A percentile compares a stretch with the other conserved stretches of the same genome.
Conservation (phyloP, 2,329 filamentous ascomycete genomes). For the Fusarium palustre region DNA sequence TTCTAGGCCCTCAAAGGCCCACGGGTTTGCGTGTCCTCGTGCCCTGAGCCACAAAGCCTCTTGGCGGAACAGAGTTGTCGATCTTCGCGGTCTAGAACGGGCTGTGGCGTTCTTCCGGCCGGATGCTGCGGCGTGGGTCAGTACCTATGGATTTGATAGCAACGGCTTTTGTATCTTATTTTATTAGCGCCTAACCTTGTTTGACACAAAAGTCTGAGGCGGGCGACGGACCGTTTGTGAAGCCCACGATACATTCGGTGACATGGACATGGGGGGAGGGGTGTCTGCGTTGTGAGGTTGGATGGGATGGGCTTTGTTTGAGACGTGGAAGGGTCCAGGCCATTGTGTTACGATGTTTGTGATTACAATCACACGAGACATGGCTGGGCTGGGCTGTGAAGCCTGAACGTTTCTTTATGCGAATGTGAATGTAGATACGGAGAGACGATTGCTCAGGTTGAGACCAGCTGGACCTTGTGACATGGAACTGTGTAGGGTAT, state of each 20-base stretch:
- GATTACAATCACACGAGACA: conserved; percentile 18
- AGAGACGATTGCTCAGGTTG: conserved; percentile 9
- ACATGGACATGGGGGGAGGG: conserved; percentile 6
- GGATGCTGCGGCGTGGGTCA: conserved; percentile 28
- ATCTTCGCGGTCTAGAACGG: conserved; percentile 32
- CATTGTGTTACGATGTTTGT: conserved; percentile 10
- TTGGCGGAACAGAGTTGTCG: not conserved
- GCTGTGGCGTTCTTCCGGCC: conserved; percentile 33
- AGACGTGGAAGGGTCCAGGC: not conserved
- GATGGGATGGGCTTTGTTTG: not conserved
- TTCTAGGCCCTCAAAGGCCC: conserved; percentile 19
- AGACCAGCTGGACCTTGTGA: conserved; percentile 20
- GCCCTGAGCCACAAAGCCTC: conserved; percentile 39
- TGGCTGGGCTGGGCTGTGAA: not conserved
- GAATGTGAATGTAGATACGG: not conserved
- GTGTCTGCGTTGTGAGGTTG: not conserved
- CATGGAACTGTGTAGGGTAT: conserved; percentile 14
- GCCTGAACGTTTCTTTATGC: not conserved
- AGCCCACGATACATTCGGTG: not conserved
- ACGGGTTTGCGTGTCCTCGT: conserved; percentile 34
- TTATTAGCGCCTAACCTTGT: not conserved
- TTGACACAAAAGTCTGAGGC: not conserved
- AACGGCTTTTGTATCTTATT: conserved; percentile 23
- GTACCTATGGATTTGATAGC: not conserved
- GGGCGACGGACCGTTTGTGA: not conserved